Evolutionary conservation across 83 land plant species (phyloP), one percentile per base, ranked within the genome.

Genomic region (Picea abies): DNA sequence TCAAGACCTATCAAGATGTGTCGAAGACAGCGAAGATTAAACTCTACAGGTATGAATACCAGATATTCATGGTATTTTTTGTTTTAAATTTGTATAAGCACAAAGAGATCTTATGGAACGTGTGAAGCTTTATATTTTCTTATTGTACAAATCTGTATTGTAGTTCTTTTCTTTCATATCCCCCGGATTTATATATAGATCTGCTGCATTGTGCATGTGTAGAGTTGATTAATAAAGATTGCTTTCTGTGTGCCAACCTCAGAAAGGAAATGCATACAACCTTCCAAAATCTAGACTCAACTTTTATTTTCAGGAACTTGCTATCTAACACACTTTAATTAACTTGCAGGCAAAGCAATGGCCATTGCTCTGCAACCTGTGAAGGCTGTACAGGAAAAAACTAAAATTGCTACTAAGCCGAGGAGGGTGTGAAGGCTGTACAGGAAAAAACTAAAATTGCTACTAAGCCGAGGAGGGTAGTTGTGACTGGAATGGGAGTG

Each of bases 401-500:
- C 89, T 81, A 93, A 86, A 85, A 22, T 83, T 64, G 63, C 44
- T 20, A 84, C 90, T 8, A 85, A 88, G 70, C 86, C 90, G 79
- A 90, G 98, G 81, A 93, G 99, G 85, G 98, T 97, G n/a, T n/a
- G n/a, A n/a, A n/a, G n/a, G n/a, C 85, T 82, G 82, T 83, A 20
- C 22, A 81, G 22, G 86, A 83, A 62, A 91, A 87, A 76, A 92
- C 89, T 81, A 93, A 86, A 85, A 22, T 83, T 65, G 63, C 47
- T 20, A 84, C 90, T 9, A 85, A 88, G 70, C 86, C 90, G 79
- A 90, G 98, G 82, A 93, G 99, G 85, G 98, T 97, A 19, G 99
- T 97, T 14, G 95, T 97, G 39, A 97, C 99, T 25, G 99, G 99
- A 23, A 89, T 97, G 96, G 99, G 99, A 52, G 91, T 97, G 3